phyloP scores from a whole-genome alignment of 1,284 basidiomycete species.

The Trametes polyzona region DNA sequence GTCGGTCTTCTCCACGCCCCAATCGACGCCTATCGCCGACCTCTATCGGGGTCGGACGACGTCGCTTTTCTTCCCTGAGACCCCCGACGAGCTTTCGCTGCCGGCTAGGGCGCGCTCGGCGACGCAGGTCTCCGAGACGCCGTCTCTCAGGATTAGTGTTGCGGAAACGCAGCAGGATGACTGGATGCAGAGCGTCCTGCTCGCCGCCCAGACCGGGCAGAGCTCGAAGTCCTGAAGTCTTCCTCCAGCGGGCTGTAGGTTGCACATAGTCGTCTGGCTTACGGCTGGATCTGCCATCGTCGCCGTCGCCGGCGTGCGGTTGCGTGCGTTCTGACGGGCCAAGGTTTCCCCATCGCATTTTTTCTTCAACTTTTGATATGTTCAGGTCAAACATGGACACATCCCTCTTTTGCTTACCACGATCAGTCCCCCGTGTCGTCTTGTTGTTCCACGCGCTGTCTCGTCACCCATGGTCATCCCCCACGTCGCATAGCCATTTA shows the following conservation, averaged over 20 bases:
- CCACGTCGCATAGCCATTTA: conserved; percentile 10
- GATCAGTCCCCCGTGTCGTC: conserved; percentile 8
- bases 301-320: conserved; percentile 1
- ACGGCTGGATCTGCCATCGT: conserved; percentile 23
- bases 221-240: conserved; percentile 3
- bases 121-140: conserved; percentile 31
- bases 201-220: conserved; percentile 48
- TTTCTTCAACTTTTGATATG: conserved; percentile 1
- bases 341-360: not conserved
- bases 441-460: conserved; percentile 19
- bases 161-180: conserved; percentile 51
- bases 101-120: conserved; percentile 21
- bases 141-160: conserved; percentile 32
- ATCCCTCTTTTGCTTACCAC: conserved; percentile 19
- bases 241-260: conserved; percentile 6
- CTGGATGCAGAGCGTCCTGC: conserved; percentile 63
- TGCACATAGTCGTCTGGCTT: conserved; percentile 13
- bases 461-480: not conserved
- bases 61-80: conserved; percentile 39
- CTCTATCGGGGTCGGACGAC: conserved; percentile 40
- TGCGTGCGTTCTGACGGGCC: conserved; percentile 9
- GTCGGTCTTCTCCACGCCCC: conserved; percentile 35
- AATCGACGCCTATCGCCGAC: conserved; percentile 54
- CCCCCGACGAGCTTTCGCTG: conserved; percentile 30
- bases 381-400: conserved; percentile 17